Evolutionary conservation across 2,329 filamentous ascomycete species (phyloP).

Genomic region (Colletotrichum brevisporum): DNA sequence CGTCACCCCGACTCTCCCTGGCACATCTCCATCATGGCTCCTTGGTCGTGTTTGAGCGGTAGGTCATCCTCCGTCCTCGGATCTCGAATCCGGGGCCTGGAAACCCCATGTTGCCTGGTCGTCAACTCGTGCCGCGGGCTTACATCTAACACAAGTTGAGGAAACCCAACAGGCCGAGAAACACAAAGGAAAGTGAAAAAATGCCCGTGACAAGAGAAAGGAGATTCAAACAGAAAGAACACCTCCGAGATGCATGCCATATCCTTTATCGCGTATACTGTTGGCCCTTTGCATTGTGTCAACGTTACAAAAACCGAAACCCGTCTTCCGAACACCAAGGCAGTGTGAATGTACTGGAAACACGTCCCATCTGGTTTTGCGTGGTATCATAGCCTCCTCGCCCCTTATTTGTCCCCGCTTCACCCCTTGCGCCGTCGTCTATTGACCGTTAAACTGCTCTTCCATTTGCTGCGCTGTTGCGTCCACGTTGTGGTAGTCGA

Average conservation of each 20-base stretch:
- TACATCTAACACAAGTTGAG: conserved; percentile 2
- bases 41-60: conserved; percentile 5
- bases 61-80: neutral
- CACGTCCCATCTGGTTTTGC: conserved; percentile 39
- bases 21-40: neutral
- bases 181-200: neutral
- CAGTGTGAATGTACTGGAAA: conserved; percentile 42
- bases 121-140: neutral
- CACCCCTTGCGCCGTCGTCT: conserved; percentile 23
- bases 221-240: conserved; percentile 8
- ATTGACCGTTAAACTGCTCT: conserved; percentile 55
- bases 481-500: conserved; percentile 98
- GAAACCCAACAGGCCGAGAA: neutral
- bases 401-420: conserved; percentile 33
- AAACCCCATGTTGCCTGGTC: conserved; percentile 2
- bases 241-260: conserved; percentile 41
- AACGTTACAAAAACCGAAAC: conserved; percentile 38
- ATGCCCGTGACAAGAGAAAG: conserved; percentile 11
- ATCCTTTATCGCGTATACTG: conserved; percentile 41
- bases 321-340: conserved; percentile 42
- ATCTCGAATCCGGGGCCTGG: neutral
- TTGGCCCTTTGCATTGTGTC: conserved; percentile 39
- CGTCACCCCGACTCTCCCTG: neutral
- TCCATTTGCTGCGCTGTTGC: conserved; percentile 52
- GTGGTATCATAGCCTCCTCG: conserved; percentile 42